These are phyloP conservation scores for Fusarium citri DNA, from an alignment of 2,329 filamentous ascomycete genomes.

Conservation along the genomic window DNA sequence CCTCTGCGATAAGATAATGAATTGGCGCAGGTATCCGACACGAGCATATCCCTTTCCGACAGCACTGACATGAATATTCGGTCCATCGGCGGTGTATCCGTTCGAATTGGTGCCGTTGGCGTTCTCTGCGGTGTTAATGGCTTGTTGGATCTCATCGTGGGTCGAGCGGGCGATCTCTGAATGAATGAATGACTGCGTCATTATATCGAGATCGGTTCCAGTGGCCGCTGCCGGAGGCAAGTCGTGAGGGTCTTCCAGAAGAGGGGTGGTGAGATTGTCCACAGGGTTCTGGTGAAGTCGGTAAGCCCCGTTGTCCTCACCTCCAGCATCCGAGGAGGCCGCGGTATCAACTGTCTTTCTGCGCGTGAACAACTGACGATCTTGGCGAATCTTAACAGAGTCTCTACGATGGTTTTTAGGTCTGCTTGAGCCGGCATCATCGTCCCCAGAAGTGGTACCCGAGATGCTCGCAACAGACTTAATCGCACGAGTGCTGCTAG, in stretches of 20 bases:
- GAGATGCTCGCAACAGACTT: constrained; percentile 92
- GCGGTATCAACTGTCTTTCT: constrained; percentile 74
- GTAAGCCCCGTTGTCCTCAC: constrained; percentile 62
- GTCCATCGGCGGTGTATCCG: constrained; percentile 58
- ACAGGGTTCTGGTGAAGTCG: constrained; percentile 62
- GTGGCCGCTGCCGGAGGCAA: constrained; percentile 68
- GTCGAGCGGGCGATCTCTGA: constrained; percentile 82
- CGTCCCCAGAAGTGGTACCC: constrained; percentile 77
- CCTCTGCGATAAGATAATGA: constrained; percentile 86
- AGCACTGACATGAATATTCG: constrained; percentile 65
- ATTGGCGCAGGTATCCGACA: constrained; percentile 83
- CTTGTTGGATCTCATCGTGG: constrained; percentile 80
- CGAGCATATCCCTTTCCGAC: constrained; percentile 86
- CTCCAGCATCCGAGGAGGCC: constrained; percentile 67
- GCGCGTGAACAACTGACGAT: constrained; percentile 88
- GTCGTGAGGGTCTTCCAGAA: constrained; percentile 77
- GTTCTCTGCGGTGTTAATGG: constrained; percentile 71
- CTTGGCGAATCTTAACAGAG: constrained; percentile 87
- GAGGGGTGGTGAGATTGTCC: constrained; percentile 63
- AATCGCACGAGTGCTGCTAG: constrained; percentile 87
- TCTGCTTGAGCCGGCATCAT: constrained; percentile 68
- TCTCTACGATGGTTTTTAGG: constrained; percentile 78
- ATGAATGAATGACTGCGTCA: constrained; percentile 79
- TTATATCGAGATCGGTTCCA: constrained; percentile 82
- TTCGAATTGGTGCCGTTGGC: constrained; percentile 74